Base-by-base conservation (phyloP, 1,284 basidiomycete genomes). In the Clitocybe nebularis region DNA sequence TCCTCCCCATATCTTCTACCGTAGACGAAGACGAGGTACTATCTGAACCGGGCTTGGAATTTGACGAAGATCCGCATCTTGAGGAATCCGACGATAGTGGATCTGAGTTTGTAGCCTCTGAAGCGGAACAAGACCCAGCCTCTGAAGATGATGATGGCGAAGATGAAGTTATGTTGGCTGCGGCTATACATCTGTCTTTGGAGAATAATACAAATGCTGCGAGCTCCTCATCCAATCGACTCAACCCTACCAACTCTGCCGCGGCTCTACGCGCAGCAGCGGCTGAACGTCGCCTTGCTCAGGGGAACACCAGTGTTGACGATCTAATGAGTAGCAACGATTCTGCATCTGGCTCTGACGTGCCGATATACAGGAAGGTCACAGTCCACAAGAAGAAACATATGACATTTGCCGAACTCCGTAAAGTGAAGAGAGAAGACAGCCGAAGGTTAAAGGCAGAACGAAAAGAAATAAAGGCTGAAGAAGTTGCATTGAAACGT, bases 151-250 rank as follows among this genome's bases (percentile, higher is more conserved):
- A 51, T 29, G 51, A 47, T 21, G 48, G 46, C n/a, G 73, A 76
- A 41, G 76, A 74, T 30, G 83, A 86, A 47, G 68, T 64, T 4
- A 74, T 84, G 75, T 36, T 88, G 10, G 63, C 69, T 33, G 71
- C 67, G 14, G 84, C 80, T 21, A 69, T 84, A 25, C 62, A 69
- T 44, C 56, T 71, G 47, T 88, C 85, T 5, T 57, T 77, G 38
- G 64, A 69, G 44, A 66, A 64, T 1, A 41, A 40, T 24, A 56
- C 61, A 20, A 61, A 58, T 30, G 66, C 60, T 22, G 69, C 65
- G 14, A 66, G 69, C 39, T 65, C 72, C 1, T 69, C 67, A 6
- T 61, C 62, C 21, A 54, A 42, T 4, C 52, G 52, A 8, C 39
- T 50, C 10, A 41, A 51, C 13, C 55, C 66, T 13, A 50, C 61